These are phyloP conservation scores for Ogataea paraovalis DNA, from an alignment of 805 yeast genomes.

Conservation along the genomic window DNA sequence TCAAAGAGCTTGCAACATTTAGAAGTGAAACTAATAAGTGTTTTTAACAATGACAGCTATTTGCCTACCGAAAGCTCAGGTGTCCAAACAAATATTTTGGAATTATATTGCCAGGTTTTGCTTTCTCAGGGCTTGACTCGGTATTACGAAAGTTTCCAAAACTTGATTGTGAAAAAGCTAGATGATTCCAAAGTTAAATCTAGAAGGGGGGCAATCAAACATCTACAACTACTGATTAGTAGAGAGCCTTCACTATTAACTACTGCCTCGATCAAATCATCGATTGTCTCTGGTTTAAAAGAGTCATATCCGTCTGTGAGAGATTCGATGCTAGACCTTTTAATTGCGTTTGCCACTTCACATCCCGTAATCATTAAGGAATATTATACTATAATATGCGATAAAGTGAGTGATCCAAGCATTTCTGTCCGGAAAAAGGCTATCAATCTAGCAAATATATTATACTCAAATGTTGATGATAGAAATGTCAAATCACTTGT, in stretches of 20 bases:
- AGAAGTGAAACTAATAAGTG: background rate
- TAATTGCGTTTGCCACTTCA: constrained; percentile 43
- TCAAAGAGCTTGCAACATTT: background rate
- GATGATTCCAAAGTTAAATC: constrained; percentile 48
- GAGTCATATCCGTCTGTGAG: constrained; percentile 71
- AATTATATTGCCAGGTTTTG: constrained; percentile 24
- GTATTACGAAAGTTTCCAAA: constrained; percentile 51
- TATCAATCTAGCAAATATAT: constrained; percentile 43
- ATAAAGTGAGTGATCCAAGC: constrained; percentile 54
- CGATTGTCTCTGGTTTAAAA: constrained; percentile 47
- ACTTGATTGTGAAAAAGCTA: constrained; percentile 44
- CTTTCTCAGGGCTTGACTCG: constrained; percentile 31
- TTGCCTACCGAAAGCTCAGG: too few species aligned
- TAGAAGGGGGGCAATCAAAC: constrained; percentile 62
- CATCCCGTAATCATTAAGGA: constrained; percentile 43
- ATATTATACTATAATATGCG: constrained; percentile 47
- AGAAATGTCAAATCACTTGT: constrained; percentile 36
- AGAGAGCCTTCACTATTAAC: constrained; percentile 49
- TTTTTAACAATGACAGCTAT: background rate
- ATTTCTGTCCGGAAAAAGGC: constrained; percentile 62
- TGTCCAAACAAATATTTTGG: background rate
- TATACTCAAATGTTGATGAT: constrained; percentile 39
- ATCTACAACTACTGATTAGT: constrained; percentile 51
- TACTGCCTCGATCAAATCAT: constrained; percentile 45
- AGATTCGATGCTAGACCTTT: constrained; percentile 69